These are phyloP conservation scores for Pleurotus djamor DNA, from an alignment of 768 basidiomycete genomes.

Conservation along the genomic window DNA sequence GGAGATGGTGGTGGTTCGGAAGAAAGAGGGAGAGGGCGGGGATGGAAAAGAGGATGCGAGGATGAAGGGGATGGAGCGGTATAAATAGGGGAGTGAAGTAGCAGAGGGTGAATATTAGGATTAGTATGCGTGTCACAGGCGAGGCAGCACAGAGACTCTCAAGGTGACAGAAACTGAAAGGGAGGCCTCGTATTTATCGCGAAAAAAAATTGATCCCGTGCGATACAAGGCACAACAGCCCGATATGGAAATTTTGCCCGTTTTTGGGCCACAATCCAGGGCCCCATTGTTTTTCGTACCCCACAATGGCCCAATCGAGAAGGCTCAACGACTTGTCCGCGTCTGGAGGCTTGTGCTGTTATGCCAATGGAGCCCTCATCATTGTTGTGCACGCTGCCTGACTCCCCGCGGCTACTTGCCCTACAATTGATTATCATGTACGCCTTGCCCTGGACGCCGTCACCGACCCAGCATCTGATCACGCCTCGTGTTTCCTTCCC, in stretches of 20 bases:
- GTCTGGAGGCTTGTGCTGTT: not conserved
- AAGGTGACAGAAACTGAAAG: not conserved
- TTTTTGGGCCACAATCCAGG: not conserved
- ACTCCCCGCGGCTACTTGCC: not conserved
- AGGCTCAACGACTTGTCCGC: not conserved
- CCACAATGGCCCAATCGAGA: not conserved
- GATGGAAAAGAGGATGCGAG: not conserved
- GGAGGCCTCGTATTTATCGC: not conserved
- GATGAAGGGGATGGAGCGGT: not conserved
- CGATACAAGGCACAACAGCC: not conserved
- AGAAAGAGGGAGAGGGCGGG: not conserved
- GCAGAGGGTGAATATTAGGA: not conserved
- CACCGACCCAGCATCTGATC: not conserved
- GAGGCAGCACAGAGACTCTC: not conserved
- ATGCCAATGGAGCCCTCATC: not conserved
- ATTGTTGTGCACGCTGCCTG: too few species aligned
- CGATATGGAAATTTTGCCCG: not conserved
- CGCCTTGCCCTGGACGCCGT: not conserved
- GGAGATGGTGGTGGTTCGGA: not conserved
- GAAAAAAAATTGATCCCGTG: not conserved
- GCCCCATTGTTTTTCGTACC: not conserved
- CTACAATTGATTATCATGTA: not conserved
- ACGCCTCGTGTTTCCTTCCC: not conserved
- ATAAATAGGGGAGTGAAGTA: not conserved
- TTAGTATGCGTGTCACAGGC: conserved; percentile 5